A percentile compares a stretch with the other conserved stretches of the same genome.
Conservation (phyloP, 345 rosid genomes). For the Aquilaria malaccensis region DNA sequence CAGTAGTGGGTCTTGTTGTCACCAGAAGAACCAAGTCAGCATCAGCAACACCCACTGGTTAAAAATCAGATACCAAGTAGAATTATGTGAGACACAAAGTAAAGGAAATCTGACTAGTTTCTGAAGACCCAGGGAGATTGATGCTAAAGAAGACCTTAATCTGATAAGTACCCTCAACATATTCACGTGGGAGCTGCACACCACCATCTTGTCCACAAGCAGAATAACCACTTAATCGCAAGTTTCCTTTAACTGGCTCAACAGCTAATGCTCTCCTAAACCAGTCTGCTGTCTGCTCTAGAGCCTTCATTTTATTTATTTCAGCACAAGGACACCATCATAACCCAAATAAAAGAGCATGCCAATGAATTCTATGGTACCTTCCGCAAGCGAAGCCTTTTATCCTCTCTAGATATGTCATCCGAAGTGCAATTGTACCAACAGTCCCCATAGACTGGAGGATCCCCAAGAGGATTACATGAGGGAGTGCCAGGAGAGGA, state of each 20-base stretch:
- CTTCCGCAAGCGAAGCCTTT: slow-evolving; percentile 83
- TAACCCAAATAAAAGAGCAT: not conserved
- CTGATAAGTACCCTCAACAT: slow-evolving; percentile 63
- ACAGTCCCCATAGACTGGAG: slow-evolving; percentile 86
- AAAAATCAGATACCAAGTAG: not conserved
- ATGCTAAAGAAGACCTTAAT: not conserved
- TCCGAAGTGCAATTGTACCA: slow-evolving; percentile 96
- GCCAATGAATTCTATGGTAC: slow-evolving; percentile 21
- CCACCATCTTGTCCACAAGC: slow-evolving; percentile 99
- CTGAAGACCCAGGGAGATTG: not conserved
- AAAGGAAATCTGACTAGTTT: too few relatives aligned
- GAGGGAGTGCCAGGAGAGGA: slow-evolving; percentile 46
- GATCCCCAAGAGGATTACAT: slow-evolving; percentile 69
- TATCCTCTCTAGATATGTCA: slow-evolving; percentile 90
- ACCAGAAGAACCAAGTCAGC: slow-evolving; percentile 95
- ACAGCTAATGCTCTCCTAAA: slow-evolving; percentile 87
- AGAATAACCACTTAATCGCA: slow-evolving; percentile 97
- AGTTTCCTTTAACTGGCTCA: slow-evolving; percentile 94
- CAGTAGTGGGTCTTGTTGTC: slow-evolving; percentile 98
- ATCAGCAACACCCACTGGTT: slow-evolving; percentile 80
- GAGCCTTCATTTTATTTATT: slow-evolving; percentile 53
- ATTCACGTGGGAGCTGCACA: slow-evolving; percentile 92
- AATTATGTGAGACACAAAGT: too few relatives aligned
- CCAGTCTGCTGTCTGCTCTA: slow-evolving; percentile 94
- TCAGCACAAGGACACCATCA: too few relatives aligned